These are phyloP conservation scores for Dothiorella sarmentorum DNA, from an alignment of 2,329 filamentous ascomycete genomes.

Conservation along the genomic window DNA sequence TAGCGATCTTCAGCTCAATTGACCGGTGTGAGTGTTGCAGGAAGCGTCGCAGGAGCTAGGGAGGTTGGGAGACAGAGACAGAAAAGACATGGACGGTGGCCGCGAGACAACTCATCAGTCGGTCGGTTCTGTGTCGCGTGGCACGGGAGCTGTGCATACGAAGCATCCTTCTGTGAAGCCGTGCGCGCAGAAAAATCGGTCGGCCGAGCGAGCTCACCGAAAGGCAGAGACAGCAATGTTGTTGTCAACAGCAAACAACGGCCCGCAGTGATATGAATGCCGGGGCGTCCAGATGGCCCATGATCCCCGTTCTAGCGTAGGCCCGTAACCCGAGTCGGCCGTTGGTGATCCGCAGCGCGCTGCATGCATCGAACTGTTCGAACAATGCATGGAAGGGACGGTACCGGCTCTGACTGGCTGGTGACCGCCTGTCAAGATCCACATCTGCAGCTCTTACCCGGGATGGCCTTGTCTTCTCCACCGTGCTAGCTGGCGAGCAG, in stretches of 20 bases:
- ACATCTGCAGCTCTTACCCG: slow-evolving; percentile 5
- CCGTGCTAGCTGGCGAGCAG: background rate
- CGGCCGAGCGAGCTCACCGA: slow-evolving; percentile 4
- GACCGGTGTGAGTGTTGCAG: slow-evolving; percentile 5
- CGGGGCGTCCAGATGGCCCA: background rate
- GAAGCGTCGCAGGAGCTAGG: background rate
- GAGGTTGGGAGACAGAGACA: background rate
- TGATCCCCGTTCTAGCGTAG: background rate
- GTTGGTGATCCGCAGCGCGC: background rate
- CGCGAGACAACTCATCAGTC: background rate
- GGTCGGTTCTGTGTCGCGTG: slow-evolving; percentile 8
- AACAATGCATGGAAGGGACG: slow-evolving; percentile 15
- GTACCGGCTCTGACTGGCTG: slow-evolving; percentile 1
- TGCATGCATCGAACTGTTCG: slow-evolving; percentile 17
- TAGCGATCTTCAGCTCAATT: background rate
- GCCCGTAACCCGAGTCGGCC: slow-evolving; percentile 6
- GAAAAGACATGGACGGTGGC: background rate
- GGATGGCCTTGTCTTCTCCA: background rate
- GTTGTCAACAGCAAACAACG: slow-evolving; percentile 10
- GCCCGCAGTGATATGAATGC: slow-evolving; percentile 9
- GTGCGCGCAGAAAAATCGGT: background rate
- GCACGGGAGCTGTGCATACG: slow-evolving; percentile 4
- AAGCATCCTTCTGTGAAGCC: too few relatives aligned
- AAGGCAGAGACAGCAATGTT: slow-evolving; percentile 1
- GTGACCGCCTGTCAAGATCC: too few relatives aligned